Base-by-base conservation (phyloP, 805 yeast genomes). In the Metschnikowia amazonensis region DNA sequence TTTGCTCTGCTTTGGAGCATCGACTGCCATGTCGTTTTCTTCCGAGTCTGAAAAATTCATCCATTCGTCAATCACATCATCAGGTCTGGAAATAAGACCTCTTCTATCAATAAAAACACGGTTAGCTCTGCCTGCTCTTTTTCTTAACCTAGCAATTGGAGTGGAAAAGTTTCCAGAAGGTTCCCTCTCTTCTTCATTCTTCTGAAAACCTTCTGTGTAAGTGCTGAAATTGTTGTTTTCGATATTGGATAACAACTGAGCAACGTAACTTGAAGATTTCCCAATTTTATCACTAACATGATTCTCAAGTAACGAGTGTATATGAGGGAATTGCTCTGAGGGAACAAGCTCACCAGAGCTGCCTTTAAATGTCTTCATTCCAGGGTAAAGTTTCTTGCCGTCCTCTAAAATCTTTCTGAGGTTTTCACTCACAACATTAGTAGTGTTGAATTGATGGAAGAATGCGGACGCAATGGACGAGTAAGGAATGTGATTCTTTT, bases 91-190 rank as follows among this genome's bases (percentile, higher is more conserved):
- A 38, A 72, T 54, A 50, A 80, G 70, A 18, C 80, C 83, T 56
- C 81, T 78, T 62, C 96, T 74, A 65, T 90, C 98, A 48, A 90
- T 65, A 69, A 85, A 86, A 16, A 76, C 65, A 37, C 85, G 73
- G 31, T 86, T 86, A 39, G 75, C 72, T 57, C 96, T 76, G 16
- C 94, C 96, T 29, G 73, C 67, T 57, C 98, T 79, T 59, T 82
- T 83, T 50, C 97, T 75, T 46, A 88, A 65, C 46, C 85, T 74
- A 59, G 81, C 73, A 1, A 84, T 63, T 11, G 80, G 77, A 23
- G 70, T 79, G 0, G 81, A 75, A 57, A 54, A 68, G 43, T 38
- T 59, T 51, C 51, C 68, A 50, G 39, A 66, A 49, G 28, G 54
- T 42, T 54, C 55, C 20, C 51, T 50, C 10, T 46, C 51, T 36